Evolutionary conservation across 1,139 yeast genomes (phyloP).

Genomic region (Saccharomyces hybrid): DNA sequence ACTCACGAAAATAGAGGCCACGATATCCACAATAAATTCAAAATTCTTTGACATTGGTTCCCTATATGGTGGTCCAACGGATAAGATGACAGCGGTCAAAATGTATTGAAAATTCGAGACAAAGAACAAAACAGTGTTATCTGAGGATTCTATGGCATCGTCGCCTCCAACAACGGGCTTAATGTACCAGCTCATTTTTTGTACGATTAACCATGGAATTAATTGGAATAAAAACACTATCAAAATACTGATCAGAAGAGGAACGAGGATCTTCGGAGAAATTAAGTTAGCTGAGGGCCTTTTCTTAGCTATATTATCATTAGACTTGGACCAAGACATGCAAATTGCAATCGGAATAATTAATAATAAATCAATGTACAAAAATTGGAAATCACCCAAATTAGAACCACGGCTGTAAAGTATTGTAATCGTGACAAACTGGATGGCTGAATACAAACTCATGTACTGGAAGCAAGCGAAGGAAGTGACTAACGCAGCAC

Average conservation of each 20-base stretch:
- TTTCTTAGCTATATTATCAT: conserved; percentile 49
- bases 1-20: conserved; percentile 44
- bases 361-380: conserved; percentile 83
- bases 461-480: conserved; percentile 96
- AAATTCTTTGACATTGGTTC: conserved; percentile 60
- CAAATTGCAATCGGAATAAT: conserved; percentile 91
- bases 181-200: conserved; percentile 62
- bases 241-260: conserved; percentile 65
- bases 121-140: conserved; percentile 77
- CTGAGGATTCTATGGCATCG: conserved; percentile 78
- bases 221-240: conserved; percentile 60
- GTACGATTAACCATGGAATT: conserved; percentile 54
- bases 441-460: conserved; percentile 96
- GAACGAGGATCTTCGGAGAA: conserved; percentile 77
- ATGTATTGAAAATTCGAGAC: conserved; percentile 86
- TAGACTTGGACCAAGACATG: conserved; percentile 96
- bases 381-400: conserved; percentile 93
- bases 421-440: conserved; percentile 78
- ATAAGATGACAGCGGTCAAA: conserved; percentile 68
- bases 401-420: conserved; percentile 85
- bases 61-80: conserved; percentile 94
- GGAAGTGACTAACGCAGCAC: conserved; percentile 93
- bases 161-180: conserved; percentile 80
- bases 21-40: conserved; percentile 64
- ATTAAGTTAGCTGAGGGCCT: conserved; percentile 93